Evolutionary conservation across 2,329 filamentous ascomycete genomes (phyloP), one percentile per base, ranked within the genome.

Genomic region (Monilinia vaccinii-corymbosi): DNA sequence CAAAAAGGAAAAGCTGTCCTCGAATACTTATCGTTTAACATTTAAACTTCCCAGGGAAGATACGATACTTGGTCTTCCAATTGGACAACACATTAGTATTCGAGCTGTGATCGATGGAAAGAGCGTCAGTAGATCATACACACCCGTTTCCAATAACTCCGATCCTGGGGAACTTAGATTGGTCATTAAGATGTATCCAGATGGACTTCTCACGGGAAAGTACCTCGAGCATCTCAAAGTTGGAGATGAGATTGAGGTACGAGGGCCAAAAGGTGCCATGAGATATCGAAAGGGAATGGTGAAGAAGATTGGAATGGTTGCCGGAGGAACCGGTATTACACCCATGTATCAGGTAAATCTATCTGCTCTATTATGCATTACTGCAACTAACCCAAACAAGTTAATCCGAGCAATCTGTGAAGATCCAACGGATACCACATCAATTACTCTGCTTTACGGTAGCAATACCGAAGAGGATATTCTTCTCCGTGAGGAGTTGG

Each of bases 351-450:
- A 59, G 49, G 56, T 59, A 52, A 53, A 28, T 7, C 34, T 21
- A n/a, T 18, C 38, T 46, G 18, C 3, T 45, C 31, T 36, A 11
- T 36, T 10, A 25, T 32, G 7, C 18, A 36, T 3, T 38, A 25
- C 13, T n/a, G 2, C 40, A 23, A 28, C 56, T 59, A 18, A 59
- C 34, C 21, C 16, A 31, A 23, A 25, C 4, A 34, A 86, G 67
- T 71, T 87, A 8, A 84, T 86, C 66, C 79, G 82, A 4, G 81
- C 82, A 47, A 83, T 86, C 60, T 84, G 81, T 66, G 82, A 85
- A 66, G 79, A 86, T 58, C 74, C 78, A n/a, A 72, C 71, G 8
- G 84, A 87, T 62, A 75, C 73, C 1, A 86, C 84, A 0, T 71
- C 81, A 63, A 70, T 86, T 46, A 79, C 74, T 48, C 72, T 87